Conservation (phyloP, 768 basidiomycete genomes). For the Suillus brevipes region DNA sequence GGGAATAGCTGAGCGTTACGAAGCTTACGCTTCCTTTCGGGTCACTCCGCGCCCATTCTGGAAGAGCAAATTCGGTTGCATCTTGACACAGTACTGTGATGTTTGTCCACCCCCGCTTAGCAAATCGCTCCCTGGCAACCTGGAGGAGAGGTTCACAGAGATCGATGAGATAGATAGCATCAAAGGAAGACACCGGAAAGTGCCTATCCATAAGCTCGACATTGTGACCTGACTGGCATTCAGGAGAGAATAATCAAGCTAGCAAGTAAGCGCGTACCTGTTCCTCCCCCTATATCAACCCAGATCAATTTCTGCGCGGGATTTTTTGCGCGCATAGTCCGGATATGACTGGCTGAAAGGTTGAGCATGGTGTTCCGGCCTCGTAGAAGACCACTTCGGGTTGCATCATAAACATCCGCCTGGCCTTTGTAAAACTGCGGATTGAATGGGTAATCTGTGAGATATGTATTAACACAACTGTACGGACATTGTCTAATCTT, state of each 20-base stretch:
- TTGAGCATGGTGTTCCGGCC: slow-evolving; percentile 74
- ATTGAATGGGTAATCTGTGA: not conserved
- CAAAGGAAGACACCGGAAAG: slow-evolving; percentile 58
- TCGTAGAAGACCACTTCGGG: slow-evolving; percentile 58
- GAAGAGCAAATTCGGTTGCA: slow-evolving; percentile 64
- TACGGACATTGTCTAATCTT: slow-evolving; percentile 44
- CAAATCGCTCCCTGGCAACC: slow-evolving; percentile 68
- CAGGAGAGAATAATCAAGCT: not conserved
- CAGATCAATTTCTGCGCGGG: slow-evolving; percentile 58
- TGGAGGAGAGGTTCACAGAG: slow-evolving; percentile 71
- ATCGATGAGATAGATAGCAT: slow-evolving; percentile 71
- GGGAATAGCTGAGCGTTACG: slow-evolving; percentile 55
- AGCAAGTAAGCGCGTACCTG: slow-evolving; percentile 37
- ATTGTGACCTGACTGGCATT: slow-evolving; percentile 49
- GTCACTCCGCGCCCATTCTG: slow-evolving; percentile 53
- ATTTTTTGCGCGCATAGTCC: slow-evolving; percentile 40
- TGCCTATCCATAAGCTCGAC: slow-evolving; percentile 71
- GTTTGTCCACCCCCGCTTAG: slow-evolving; percentile 68
- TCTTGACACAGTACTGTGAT: slow-evolving; percentile 73
- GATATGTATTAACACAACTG: not conserved
- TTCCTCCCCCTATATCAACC: slow-evolving; percentile 81
- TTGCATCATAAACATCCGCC: slow-evolving; percentile 72
- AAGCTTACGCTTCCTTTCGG: slow-evolving; percentile 57
- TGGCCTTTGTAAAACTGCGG: slow-evolving; percentile 64
- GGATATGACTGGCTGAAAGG: slow-evolving; percentile 64